phyloP scores from a whole-genome alignment of 371 early-diverging fungal genomes.

The Rhizopus microsporus region DNA sequence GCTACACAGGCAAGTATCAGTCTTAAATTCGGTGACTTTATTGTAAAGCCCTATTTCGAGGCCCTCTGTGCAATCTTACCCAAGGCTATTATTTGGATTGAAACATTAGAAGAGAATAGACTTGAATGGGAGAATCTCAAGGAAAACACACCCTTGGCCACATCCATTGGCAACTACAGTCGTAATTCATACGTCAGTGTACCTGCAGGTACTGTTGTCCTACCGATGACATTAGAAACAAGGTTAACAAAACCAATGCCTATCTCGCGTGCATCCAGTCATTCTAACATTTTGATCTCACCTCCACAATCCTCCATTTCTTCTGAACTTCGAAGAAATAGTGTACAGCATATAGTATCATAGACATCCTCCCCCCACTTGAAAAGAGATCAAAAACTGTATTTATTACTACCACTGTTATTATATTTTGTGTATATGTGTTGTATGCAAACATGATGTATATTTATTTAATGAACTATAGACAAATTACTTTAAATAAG shows the following conservation, averaged over 20 bases:
- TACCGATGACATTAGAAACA: slow-evolving; percentile 21
- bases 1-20: slow-evolving; percentile 75
- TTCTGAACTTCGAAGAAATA: slow-evolving; percentile 15
- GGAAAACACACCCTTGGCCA: slow-evolving; percentile 20
- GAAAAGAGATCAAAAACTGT: too few relatives aligned
- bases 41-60: slow-evolving; percentile 81
- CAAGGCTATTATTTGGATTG: slow-evolving; percentile 35
- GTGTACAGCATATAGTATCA: slow-evolving; percentile 6
- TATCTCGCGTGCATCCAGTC: slow-evolving; percentile 18
- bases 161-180: slow-evolving; percentile 19
- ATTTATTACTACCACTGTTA: too few relatives aligned
- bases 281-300: slow-evolving; percentile 6
- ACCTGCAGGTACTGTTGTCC: slow-evolving; percentile 47
- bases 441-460: too few relatives aligned
- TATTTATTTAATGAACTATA: too few relatives aligned
- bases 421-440: too few relatives aligned
- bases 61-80: slow-evolving; percentile 72
- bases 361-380: neutral
- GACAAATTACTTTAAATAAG: too few relatives aligned
- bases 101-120: slow-evolving; percentile 41
- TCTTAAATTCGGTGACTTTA: slow-evolving; percentile 78
- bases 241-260: slow-evolving; percentile 9
- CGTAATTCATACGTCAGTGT: slow-evolving; percentile 36
- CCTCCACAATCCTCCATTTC: neutral
- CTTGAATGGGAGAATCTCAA: slow-evolving; percentile 44